Evolutionary conservation across 1,139 yeast genomes (phyloP), one percentile per base, ranked within the genome.

Genomic region (Candida neerlandica): DNA sequence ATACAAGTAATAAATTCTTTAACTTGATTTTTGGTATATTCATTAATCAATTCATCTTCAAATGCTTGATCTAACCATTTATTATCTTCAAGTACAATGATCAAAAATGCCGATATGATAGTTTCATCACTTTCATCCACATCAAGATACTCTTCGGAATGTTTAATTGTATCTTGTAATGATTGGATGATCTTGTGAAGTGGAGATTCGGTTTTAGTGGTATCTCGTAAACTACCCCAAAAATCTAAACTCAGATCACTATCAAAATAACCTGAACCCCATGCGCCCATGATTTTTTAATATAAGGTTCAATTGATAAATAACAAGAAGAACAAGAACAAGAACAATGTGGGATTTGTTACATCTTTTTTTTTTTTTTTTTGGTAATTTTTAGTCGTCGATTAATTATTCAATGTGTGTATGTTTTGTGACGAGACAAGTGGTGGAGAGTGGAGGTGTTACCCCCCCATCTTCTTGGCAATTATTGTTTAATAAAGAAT

Each of bases 261-360:
- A 12, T 58, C 62, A 27, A 58, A 56, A 18, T 57, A 44, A 7
- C 56, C 44, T 14, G 48, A 32, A 5, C 60, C 62, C 54, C 57
- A 57, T 14, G 59, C 55, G 4, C 62, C 62, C 35, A 33, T 33
- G 14, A 30, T 30, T 14, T n/a, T n/a, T n/a, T n/a, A n/a, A n/a
- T n/a, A n/a, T n/a, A n/a, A n/a, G n/a, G 4, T 27, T 27, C 30
- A 27, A 27, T 27, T 27, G 11, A 27, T 27, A 9, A 27, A 29
- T 14, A 14, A 14, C 9, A 32, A n/a, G 9, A 14, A 33, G 7
- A 33, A 33, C 2, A 14, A 33, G 10, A 33, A 16, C 2, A 14
- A 14, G 27, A 4, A 23, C 9, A 6, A 23, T 23, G 9, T 23
- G 27, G 27, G 27, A n/a, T n/a, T n/a, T n/a, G n/a, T n/a, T n/a